phyloP scores from a whole-genome alignment of 345 rosid genomes.

The Bretschneidera sinensis region DNA sequence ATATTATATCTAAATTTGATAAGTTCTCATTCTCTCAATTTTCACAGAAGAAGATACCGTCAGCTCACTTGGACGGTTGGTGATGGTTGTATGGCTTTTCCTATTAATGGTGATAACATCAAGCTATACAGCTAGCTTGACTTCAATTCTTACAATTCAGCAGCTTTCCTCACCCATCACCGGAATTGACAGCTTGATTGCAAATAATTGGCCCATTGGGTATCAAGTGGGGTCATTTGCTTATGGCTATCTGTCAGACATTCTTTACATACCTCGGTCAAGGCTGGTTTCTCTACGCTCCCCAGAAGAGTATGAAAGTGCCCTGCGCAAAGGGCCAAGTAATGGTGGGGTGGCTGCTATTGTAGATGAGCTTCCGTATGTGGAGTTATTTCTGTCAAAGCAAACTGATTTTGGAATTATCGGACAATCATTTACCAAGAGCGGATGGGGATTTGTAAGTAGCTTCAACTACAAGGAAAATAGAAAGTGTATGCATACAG shows the following conservation, averaged over 20 bases:
- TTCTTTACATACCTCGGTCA: slow-evolving; percentile 52
- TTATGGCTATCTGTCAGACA: slow-evolving; percentile 45
- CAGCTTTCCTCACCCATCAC: slow-evolving; percentile 76
- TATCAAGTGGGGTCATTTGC: slow-evolving; percentile 82
- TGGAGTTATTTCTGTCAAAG: slow-evolving; percentile 60
- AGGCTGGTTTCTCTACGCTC: slow-evolving; percentile 54
- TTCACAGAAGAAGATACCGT: slow-evolving; percentile 62
- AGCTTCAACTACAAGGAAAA: slow-evolving; percentile 10
- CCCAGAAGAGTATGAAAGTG: slow-evolving; percentile 64
- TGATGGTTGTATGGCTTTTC: slow-evolving; percentile 92
- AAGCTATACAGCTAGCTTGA: slow-evolving; percentile 89
- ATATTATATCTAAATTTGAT: slow-evolving; percentile 6
- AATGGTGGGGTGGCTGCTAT: slow-evolving; percentile 84
- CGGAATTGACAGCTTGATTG: slow-evolving; percentile 75
- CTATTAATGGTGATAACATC: slow-evolving; percentile 77
- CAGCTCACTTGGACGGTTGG: slow-evolving; percentile 63
- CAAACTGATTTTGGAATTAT: slow-evolving; percentile 55
- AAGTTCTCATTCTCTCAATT: slow-evolving; percentile 1
- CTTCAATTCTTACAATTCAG: slow-evolving; percentile 82
- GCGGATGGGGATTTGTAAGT: slow-evolving; percentile 99
- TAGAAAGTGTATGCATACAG: neutral
- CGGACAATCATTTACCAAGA: slow-evolving; percentile 69
- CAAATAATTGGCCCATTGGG: slow-evolving; percentile 62
- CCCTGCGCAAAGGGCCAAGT: slow-evolving; percentile 60
- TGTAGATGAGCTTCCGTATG: slow-evolving; percentile 73